These are phyloP conservation scores for Mycena olivaceomarginata DNA, from an alignment of 768 basidiomycete species.

Conservation along the genomic window DNA sequence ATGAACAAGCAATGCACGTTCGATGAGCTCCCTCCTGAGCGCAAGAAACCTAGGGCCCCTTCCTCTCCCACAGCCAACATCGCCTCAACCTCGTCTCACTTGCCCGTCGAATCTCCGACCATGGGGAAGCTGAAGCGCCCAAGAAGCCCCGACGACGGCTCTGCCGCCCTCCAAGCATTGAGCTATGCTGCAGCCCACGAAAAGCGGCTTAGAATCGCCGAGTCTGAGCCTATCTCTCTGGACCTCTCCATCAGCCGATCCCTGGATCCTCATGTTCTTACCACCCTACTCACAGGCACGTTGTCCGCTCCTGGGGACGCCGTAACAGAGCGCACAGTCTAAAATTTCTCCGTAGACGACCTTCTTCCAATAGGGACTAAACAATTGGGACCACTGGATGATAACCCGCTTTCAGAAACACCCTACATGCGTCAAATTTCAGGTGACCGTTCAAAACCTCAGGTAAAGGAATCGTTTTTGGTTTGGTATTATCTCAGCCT, in stretches of 20 bases:
- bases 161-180: constrained; percentile 43
- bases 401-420: constrained; percentile 39
- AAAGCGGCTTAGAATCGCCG: constrained; percentile 40
- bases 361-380: constrained; percentile 39
- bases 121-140: constrained; percentile 38
- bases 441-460: constrained; percentile 42
- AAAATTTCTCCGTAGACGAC: constrained; percentile 19
- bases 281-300: constrained; percentile 42
- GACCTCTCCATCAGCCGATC: constrained; percentile 39
- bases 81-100: constrained; percentile 28
- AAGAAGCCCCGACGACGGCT: constrained; percentile 42
- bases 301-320: not conserved
- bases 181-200: constrained; percentile 45
- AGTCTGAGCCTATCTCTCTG: constrained; percentile 37
- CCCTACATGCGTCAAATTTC: constrained; percentile 47
- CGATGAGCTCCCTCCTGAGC: constrained; percentile 45
- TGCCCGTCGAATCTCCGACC: constrained; percentile 15
- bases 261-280: constrained; percentile 41
- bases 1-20: constrained; percentile 47
- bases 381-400: constrained; percentile 41
- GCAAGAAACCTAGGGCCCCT: constrained; percentile 42
- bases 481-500: not conserved
- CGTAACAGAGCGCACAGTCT: not conserved
- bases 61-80: constrained; percentile 19
- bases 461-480: constrained; percentile 16